Conservation (phyloP, 2,329 filamentous ascomycete genomes). For the Seiridium cupressi region DNA sequence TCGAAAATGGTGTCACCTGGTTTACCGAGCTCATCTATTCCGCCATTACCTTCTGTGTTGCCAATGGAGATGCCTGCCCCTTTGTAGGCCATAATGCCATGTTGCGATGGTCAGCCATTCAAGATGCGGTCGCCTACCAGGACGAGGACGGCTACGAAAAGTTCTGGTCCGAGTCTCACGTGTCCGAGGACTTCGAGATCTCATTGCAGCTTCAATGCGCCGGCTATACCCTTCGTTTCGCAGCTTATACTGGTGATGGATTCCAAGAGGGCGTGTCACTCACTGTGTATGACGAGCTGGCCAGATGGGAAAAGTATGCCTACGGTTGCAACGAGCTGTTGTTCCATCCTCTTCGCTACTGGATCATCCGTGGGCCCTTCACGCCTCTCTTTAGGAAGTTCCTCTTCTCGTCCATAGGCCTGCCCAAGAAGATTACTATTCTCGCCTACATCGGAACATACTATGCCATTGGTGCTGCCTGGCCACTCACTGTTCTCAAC, state of each 20-base stretch:
- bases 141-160: slow-evolving; percentile 73
- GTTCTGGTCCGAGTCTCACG: slow-evolving; percentile 79
- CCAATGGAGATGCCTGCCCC: slow-evolving; percentile 73
- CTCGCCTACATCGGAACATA: slow-evolving; percentile 78
- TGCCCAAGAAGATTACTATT: slow-evolving; percentile 74
- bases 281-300: slow-evolving; percentile 81
- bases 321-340: slow-evolving; percentile 82
- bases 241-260: slow-evolving; percentile 70
- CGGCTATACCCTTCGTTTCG: slow-evolving; percentile 72
- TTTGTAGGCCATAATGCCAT: slow-evolving; percentile 82
- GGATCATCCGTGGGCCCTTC: slow-evolving; percentile 72
- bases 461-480: slow-evolving; percentile 74
- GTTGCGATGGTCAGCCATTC: slow-evolving; percentile 72
- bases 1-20: slow-evolving; percentile 64
- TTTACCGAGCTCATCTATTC: slow-evolving; percentile 75
- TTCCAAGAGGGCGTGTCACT: slow-evolving; percentile 83
- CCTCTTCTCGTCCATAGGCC: slow-evolving; percentile 68
- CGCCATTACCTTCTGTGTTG: slow-evolving; percentile 74
- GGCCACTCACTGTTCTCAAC: slow-evolving; percentile 70
- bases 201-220: slow-evolving; percentile 71
- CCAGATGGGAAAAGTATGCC: slow-evolving; percentile 84
- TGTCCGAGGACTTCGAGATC: slow-evolving; percentile 83
- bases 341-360: slow-evolving; percentile 74
- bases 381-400: slow-evolving; percentile 77
- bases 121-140: slow-evolving; percentile 64